These are phyloP conservation scores for Climacium dendroides DNA, from an alignment of 225 moss, liverwort and hornwort species.

Conservation along the genomic window DNA sequence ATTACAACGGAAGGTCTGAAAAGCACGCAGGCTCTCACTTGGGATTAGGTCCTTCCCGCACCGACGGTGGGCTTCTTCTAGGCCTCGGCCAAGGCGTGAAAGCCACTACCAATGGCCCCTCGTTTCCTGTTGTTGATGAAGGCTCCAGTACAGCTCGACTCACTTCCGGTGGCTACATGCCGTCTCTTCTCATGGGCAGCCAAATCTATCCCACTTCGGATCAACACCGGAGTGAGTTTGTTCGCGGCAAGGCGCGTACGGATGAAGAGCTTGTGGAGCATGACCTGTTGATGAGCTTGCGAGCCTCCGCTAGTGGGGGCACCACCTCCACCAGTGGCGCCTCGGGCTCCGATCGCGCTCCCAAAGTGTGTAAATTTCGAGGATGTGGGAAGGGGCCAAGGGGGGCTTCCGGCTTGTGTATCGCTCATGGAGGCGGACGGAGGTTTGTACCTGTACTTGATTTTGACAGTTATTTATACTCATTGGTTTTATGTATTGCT, in stretches of 20 bases:
- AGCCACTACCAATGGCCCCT: not conserved
- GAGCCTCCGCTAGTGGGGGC: conserved; percentile 79
- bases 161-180: conserved; percentile 86
- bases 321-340: conserved; percentile 89
- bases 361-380: conserved; percentile 92
- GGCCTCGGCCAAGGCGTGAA: conserved; percentile 54
- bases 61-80: conserved; percentile 13
- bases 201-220: conserved; percentile 29
- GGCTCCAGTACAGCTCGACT: conserved; percentile 91
- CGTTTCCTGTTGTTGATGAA: conserved; percentile 82
- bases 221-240: conserved; percentile 5
- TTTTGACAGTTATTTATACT: not conserved
- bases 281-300: conserved; percentile 61
- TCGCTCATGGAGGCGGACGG: conserved; percentile 94
- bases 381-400: conserved; percentile 93
- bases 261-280: conserved; percentile 61
- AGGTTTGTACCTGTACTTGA: conserved; percentile 46
- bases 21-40: conserved; percentile 31
- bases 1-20: not conserved
- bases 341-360: conserved; percentile 66
- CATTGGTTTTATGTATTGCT: not conserved
- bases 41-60: conserved; percentile 14
- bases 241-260: conserved; percentile 22
- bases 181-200: conserved; percentile 72
- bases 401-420: conserved; percentile 91